Evolutionary conservation across 306 rosid species (phyloP).

Genomic region (Glycyrrhiza uralensis): DNA sequence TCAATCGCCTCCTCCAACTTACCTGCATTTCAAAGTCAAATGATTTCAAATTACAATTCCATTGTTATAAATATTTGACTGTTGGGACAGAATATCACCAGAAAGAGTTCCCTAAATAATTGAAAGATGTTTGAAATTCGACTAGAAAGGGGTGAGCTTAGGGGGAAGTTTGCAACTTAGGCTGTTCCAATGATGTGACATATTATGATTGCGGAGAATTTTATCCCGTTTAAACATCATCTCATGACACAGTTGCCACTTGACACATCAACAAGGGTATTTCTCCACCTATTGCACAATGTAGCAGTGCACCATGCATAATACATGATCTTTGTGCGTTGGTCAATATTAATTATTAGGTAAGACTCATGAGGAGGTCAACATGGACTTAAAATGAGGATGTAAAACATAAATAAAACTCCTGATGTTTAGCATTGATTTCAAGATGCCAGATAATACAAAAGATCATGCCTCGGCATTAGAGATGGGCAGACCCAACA

Average conservation of each 20-base stretch:
- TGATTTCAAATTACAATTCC: not conserved
- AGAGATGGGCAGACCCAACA: not conserved
- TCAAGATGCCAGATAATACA: not conserved
- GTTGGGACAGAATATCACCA: not conserved
- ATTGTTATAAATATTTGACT: not conserved
- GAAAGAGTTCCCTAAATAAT: not conserved
- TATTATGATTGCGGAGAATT: not conserved
- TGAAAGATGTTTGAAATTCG: not conserved
- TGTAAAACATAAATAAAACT: not conserved
- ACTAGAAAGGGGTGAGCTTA: not conserved
- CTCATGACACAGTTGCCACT: not conserved
- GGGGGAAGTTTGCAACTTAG: not conserved
- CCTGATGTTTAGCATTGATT: not conserved
- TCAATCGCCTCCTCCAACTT: conserved; percentile 74
- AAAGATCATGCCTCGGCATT: not conserved
- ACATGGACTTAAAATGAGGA: not conserved
- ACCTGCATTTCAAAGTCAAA: conserved; percentile 41
- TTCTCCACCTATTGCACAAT: not conserved
- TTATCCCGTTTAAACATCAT: not conserved
- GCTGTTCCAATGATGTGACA: not conserved
- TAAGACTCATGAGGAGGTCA: not conserved
- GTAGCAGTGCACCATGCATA: not conserved
- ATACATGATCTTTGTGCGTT: not conserved
- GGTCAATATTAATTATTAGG: too few relatives aligned
- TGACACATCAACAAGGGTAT: not conserved